phyloP scores from a whole-genome alignment of 345 rosid species.

The Mercurialis annua region DNA sequence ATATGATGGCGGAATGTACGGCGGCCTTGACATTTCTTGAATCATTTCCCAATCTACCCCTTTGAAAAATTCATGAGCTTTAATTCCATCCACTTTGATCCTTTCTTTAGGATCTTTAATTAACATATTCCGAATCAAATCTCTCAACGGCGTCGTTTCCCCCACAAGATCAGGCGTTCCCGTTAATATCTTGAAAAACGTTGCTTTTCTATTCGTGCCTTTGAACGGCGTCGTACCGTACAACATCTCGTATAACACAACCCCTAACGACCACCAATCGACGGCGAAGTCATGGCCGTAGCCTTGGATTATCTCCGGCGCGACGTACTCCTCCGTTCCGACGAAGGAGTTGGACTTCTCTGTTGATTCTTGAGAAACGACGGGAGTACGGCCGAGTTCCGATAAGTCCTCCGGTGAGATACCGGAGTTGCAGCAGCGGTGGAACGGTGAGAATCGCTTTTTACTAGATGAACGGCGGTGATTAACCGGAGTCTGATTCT shows the following conservation, averaged over 20 bases:
- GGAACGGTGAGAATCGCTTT: constrained; percentile 29
- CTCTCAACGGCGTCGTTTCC: constrained; percentile 64
- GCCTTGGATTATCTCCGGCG: constrained; percentile 76
- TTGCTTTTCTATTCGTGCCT: constrained; percentile 64
- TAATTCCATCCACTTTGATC: constrained; percentile 53
- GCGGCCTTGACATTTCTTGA: constrained; percentile 52
- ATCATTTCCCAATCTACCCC: constrained; percentile 61
- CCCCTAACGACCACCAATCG: constrained; percentile 92
- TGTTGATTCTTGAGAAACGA: constrained; percentile 18
- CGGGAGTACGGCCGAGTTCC: background rate
- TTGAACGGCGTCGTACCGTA: constrained; percentile 80
- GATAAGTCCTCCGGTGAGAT: constrained; percentile 34
- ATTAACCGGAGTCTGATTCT: background rate
- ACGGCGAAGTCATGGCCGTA: constrained; percentile 80
- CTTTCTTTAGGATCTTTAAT: constrained; percentile 67
- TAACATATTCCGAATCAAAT: constrained; percentile 53
- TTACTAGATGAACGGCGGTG: constrained; percentile 5
- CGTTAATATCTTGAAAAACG: constrained; percentile 58
- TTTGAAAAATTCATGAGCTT: constrained; percentile 61
- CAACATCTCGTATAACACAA: constrained; percentile 83
- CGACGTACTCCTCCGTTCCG: constrained; percentile 91
- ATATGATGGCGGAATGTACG: constrained; percentile 50
- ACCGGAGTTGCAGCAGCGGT: constrained; percentile 44
- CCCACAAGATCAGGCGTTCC: constrained; percentile 57
- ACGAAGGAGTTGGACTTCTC: constrained; percentile 81